Percentiles rank a stretch among this genome's conserved stretches.
phyloP scores from a whole-genome alignment of 345 rosid genomes.

The Boechera stricta region DNA sequence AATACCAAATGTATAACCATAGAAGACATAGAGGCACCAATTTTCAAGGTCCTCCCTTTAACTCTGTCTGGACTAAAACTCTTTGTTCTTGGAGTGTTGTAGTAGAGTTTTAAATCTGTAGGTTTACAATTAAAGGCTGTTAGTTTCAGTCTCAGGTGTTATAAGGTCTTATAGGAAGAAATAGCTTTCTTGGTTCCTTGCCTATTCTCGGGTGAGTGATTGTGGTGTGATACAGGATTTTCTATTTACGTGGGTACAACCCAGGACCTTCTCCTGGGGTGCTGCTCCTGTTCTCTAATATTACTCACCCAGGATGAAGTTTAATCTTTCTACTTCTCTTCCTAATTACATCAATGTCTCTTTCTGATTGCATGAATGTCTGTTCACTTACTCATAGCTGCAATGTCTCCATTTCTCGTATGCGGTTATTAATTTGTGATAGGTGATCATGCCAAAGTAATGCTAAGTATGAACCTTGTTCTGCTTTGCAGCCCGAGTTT shows the following conservation, averaged over 20 bases:
- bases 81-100: not conserved
- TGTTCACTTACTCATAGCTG: conserved; percentile 14
- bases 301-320: conserved; percentile 65
- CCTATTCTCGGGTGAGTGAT: conserved; percentile 68
- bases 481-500: conserved; percentile 2
- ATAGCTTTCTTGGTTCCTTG: conserved; percentile 54
- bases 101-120: not conserved
- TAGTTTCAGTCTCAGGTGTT: conserved; percentile 22
- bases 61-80: conserved; percentile 3
- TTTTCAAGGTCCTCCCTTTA: conserved; percentile 64
- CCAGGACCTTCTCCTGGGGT: conserved; percentile 61
- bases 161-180: conserved; percentile 45
- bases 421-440: conserved; percentile 4
- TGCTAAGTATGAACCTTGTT: not conserved
- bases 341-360: conserved; percentile 41
- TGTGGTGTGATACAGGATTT: conserved; percentile 68
- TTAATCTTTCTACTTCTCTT: conserved; percentile 51
- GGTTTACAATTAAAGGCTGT: conserved; percentile 12
- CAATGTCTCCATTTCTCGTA: not conserved
- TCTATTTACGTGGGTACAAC: conserved; percentile 50
- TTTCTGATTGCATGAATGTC: conserved; percentile 42
- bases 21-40: conserved; percentile 70
- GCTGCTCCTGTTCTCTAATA: conserved; percentile 58
- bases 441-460: conserved; percentile 17
- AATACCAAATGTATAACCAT: conserved; percentile 56